Percentiles rank a stretch among this genome's conserved stretches.
phyloP scores from a whole-genome alignment of 2,329 filamentous ascomycete species.

The Cladorrhinum sp. region DNA sequence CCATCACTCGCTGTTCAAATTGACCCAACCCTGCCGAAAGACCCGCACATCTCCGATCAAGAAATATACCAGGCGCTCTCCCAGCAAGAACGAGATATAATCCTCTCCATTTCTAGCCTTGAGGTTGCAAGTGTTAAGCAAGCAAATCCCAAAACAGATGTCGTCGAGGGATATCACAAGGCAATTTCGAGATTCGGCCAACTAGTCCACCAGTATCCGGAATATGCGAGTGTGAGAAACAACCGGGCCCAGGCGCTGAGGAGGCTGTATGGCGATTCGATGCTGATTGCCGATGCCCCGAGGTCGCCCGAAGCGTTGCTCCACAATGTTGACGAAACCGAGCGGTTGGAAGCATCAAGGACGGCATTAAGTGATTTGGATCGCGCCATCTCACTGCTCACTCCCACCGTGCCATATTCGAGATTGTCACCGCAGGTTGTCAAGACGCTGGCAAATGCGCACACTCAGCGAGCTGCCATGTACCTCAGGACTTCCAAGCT shows the following conservation, averaged over 20 bases:
- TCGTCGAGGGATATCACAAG: constrained; percentile 44
- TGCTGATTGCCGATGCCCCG: constrained; percentile 45
- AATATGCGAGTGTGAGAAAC: constrained; percentile 70
- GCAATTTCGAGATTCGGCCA: constrained; percentile 49
- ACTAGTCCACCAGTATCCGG: constrained; percentile 57
- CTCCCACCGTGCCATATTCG: constrained; percentile 48
- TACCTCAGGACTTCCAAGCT: constrained; percentile 59
- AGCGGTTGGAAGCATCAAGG: constrained; percentile 39
- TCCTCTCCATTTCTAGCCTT: constrained; percentile 52
- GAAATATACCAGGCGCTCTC: too few relatives aligned
- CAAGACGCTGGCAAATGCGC: constrained; percentile 64
- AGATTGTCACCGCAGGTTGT: constrained; percentile 62
- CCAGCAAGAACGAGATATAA: constrained; percentile 54
- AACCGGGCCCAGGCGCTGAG: constrained; percentile 69
- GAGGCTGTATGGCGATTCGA: constrained; percentile 59
- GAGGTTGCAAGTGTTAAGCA: constrained; percentile 50
- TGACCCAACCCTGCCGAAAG: constrained; percentile 53
- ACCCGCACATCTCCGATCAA: constrained; percentile 55
- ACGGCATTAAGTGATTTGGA: constrained; percentile 53
- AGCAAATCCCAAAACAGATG: constrained; percentile 31
- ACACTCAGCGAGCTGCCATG: constrained; percentile 68
- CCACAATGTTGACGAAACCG: constrained; percentile 34
- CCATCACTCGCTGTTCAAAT: constrained; percentile 53
- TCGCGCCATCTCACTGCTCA: constrained; percentile 56
- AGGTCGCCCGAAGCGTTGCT: constrained; percentile 43